Conservation (phyloP, 331 rosid genomes). For the Malus hybrid region DNA sequence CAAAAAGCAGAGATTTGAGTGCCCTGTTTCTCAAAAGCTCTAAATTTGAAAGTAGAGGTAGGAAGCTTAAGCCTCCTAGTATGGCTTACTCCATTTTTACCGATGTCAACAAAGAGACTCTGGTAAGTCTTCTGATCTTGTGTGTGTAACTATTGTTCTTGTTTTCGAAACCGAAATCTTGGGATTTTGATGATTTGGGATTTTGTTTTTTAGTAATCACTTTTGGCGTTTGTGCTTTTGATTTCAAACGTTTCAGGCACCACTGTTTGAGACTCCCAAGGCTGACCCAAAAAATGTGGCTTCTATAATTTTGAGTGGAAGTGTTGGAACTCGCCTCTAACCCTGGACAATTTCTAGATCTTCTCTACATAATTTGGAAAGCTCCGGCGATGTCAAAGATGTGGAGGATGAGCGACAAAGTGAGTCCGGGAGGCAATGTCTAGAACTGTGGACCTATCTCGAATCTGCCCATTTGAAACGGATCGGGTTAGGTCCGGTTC, state of each 20-base stretch:
- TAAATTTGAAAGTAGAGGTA: conserved; percentile 6
- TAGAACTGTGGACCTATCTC: rapidly evolving
- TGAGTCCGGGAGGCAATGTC: no score
- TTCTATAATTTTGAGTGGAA: conserved; percentile 86
- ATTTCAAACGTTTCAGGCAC: conserved; percentile 37
- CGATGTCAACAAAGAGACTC: conserved; percentile 31
- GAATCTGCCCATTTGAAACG: no score
- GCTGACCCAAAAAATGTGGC: conserved; percentile 81
- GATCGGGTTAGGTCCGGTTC: no score
- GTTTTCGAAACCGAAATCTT: background rate
- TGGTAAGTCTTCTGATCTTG: conserved; percentile 23
- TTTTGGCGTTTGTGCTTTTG: conserved; percentile 4
- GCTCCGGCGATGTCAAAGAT: no score
- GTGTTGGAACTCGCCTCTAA: conserved; percentile 88
- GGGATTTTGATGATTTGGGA: background rate
- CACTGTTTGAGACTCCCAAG: conserved; percentile 30
- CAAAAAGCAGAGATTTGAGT: conserved; percentile 24
- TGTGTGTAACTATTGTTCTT: background rate
- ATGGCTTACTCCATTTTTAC: conserved; percentile 40
- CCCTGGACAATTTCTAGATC: no score
- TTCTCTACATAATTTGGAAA: no score
- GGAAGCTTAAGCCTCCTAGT: conserved; percentile 29
- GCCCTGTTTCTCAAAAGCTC: conserved; percentile 21
- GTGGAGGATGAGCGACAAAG: no score
- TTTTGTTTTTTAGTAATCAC: background rate